Conservation (phyloP, 2,329 filamentous ascomycete species). For the Fusarium nanum region DNA sequence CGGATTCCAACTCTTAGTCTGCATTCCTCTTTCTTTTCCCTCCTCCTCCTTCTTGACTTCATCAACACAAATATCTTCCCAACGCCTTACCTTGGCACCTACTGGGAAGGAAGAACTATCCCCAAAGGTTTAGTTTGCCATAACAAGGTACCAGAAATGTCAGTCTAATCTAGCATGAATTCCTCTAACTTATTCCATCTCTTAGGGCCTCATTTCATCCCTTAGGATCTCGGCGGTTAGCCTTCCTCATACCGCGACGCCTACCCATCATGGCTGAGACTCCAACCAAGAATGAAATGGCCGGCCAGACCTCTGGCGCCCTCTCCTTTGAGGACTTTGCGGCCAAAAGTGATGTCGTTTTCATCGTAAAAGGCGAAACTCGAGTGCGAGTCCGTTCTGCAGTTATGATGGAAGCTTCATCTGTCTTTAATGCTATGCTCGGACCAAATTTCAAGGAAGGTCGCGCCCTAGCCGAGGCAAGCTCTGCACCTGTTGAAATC, state of each 20-base stretch:
- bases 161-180: accelerated
- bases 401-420: too few species aligned
- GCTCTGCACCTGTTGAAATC: not conserved
- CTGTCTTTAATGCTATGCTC: slow-evolving; percentile 13
- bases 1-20: too few species aligned
- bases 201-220: not conserved
- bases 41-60: not conserved
- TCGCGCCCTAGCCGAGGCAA: not conserved
- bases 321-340: not conserved
- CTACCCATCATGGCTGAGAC: not conserved
- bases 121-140: too few species aligned
- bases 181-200: not conserved
- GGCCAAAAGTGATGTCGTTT: not conserved
- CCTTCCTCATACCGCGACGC: not conserved
- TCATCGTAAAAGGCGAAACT: not conserved
- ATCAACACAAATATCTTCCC: not conserved
- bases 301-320: too few species aligned
- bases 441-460: slow-evolving; percentile 10
- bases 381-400: too few species aligned
- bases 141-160: not conserved
- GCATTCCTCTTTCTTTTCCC: too few species aligned
- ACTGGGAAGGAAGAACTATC: too few species aligned
- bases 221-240: accelerated
- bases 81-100: too few species aligned
- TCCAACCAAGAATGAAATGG: not conserved